Percentiles rank a stretch among this genome's conserved stretches.
Evolutionary conservation across 1,139 yeast genomes (phyloP).

Genomic region (Candida buenavistaensis): DNA sequence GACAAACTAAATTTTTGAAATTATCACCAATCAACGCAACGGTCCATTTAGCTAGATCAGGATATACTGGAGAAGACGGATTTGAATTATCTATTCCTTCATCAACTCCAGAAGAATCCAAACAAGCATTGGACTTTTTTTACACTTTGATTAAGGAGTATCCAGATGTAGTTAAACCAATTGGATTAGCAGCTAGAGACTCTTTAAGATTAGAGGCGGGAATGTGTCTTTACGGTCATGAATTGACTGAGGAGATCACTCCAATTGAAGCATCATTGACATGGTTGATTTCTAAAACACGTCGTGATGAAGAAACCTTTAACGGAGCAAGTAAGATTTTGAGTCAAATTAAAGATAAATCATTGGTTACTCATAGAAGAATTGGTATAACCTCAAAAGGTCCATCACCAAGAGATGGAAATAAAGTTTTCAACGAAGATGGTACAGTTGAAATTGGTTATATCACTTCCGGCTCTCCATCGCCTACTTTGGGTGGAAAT

Average conservation of each 20-base stretch:
- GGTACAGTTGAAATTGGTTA: slow-evolving; percentile 61
- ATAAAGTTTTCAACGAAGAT: slow-evolving; percentile 56
- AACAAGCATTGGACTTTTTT: slow-evolving; percentile 60
- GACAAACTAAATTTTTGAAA: slow-evolving; percentile 60
- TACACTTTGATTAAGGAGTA: slow-evolving; percentile 55
- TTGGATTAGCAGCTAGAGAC: slow-evolving; percentile 96
- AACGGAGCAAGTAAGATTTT: slow-evolving; percentile 76
- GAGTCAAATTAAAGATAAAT: slow-evolving; percentile 67
- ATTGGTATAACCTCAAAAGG: slow-evolving; percentile 76
- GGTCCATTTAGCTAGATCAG: slow-evolving; percentile 85
- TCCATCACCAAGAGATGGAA: slow-evolving; percentile 92
- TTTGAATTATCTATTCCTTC: slow-evolving; percentile 85
- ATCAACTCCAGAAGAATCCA: slow-evolving; percentile 39
- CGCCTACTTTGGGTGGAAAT: slow-evolving; percentile 84
- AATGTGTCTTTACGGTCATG: slow-evolving; percentile 96
- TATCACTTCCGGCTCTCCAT: slow-evolving; percentile 87
- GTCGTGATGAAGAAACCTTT: slow-evolving; percentile 63
- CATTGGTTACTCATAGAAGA: slow-evolving; percentile 59
- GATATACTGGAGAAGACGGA: slow-evolving; percentile 98
- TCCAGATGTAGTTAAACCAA: slow-evolving; percentile 69
- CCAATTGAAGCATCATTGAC: slow-evolving; percentile 88
- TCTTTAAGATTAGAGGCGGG: slow-evolving; percentile 96
- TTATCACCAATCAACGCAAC: slow-evolving; percentile 43
- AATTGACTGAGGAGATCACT: slow-evolving; percentile 73
- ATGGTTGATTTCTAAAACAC: slow-evolving; percentile 85